Evolutionary conservation across 345 rosid genomes (phyloP).

Genomic region (Eucalyptus pauciflora): DNA sequence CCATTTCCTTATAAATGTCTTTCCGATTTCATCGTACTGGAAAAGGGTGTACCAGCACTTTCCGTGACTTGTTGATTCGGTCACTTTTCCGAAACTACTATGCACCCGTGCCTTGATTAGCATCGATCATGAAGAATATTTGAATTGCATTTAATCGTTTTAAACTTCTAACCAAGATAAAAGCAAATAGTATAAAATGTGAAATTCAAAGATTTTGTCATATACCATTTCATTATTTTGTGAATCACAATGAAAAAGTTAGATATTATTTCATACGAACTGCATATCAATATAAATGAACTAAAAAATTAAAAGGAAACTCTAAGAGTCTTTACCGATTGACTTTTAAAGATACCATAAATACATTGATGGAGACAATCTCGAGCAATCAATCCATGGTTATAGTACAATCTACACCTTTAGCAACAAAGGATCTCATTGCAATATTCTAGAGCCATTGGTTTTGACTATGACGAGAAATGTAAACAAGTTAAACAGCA

Average conservation of each 20-base stretch:
- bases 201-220: background rate
- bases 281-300: background rate
- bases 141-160: accelerated
- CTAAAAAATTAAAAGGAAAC: background rate
- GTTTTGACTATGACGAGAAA: background rate
- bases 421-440: background rate
- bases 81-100: background rate
- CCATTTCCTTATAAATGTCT: background rate
- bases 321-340: background rate
- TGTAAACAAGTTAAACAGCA: background rate
- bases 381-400: background rate
- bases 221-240: background rate
- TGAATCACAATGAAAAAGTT: background rate
- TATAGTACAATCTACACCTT: too few species aligned
- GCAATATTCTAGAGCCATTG: background rate
- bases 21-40: background rate
- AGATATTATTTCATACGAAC: background rate
- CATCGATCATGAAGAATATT: background rate
- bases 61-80: background rate
- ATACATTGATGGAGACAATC: background rate
- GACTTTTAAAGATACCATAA: background rate
- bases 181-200: background rate
- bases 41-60: background rate
- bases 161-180: background rate
- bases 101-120: background rate